Evolutionary conservation across 2,329 filamentous ascomycete species (phyloP).

Genomic region (Botryotinia convoluta): DNA sequence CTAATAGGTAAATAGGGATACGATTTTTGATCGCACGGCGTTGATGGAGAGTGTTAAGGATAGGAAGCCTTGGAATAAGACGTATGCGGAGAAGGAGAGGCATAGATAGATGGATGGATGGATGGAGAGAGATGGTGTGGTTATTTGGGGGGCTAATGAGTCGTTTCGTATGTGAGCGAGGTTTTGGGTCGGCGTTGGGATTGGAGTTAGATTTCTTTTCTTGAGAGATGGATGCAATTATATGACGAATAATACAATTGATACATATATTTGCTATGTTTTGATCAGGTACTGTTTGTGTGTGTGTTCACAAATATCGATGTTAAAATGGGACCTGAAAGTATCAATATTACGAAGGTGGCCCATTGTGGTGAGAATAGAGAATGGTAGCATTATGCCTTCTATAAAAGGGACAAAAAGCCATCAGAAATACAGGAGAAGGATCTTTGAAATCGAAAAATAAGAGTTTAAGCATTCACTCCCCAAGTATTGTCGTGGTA

Average conservation of each 20-base stretch:
- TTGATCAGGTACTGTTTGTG: neutral
- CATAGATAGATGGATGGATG: neutral
- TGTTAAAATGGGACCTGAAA: neutral
- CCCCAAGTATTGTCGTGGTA: no score
- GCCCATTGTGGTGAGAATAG: neutral
- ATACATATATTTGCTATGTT: neutral
- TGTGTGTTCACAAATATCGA: neutral
- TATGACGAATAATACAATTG: neutral
- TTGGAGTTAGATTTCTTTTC: neutral
- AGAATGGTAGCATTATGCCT: neutral
- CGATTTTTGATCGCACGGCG: slow-evolving; percentile 24
- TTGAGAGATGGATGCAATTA: neutral
- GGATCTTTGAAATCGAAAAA: no score
- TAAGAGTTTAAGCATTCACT: neutral
- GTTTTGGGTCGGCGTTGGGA: neutral
- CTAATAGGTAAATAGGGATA: slow-evolving; percentile 17
- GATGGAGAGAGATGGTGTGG: neutral
- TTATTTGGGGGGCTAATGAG: neutral
- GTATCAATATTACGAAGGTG: neutral
- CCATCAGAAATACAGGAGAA: neutral
- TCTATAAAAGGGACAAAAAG: neutral
- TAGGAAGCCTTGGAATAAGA: slow-evolving; percentile 24
- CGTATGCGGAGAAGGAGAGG: slow-evolving; percentile 21
- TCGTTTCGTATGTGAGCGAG: neutral
- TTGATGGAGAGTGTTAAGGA: slow-evolving; percentile 23